Evolutionary conservation across 768 basidiomycete genomes (phyloP).

Genomic region (Thelephora aurantiotincta): DNA sequence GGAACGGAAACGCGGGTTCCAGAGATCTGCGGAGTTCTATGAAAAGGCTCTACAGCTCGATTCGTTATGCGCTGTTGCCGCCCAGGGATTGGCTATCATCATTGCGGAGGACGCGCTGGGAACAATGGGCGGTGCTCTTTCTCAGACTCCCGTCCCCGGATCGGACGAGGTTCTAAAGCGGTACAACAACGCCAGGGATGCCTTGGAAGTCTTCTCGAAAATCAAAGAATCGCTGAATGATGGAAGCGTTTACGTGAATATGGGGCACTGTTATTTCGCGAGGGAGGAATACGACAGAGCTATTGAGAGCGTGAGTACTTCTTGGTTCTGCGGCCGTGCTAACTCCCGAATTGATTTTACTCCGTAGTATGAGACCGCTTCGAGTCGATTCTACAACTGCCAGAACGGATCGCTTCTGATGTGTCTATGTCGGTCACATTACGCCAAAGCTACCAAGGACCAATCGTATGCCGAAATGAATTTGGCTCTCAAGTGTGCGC

Average conservation of each 20-base stretch:
- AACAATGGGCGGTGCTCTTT: constrained; percentile 37
- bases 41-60: constrained; percentile 83
- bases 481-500: constrained; percentile 72
- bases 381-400: constrained; percentile 57
- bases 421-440: constrained; percentile 88
- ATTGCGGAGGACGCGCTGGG: constrained; percentile 87
- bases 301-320: constrained; percentile 72
- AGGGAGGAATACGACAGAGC: constrained; percentile 92
- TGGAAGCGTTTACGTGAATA: constrained; percentile 87
- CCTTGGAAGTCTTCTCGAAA: constrained; percentile 80
- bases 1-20: constrained; percentile 67
- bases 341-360: background rate
- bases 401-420: constrained; percentile 66
- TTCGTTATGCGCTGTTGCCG: constrained; percentile 80
- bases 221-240: constrained; percentile 75
- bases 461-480: constrained; percentile 72
- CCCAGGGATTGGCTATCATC: constrained; percentile 89
- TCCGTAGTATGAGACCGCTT: constrained; percentile 82
- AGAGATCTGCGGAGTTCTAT: constrained; percentile 79
- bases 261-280: constrained; percentile 90
- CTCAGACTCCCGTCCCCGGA: constrained; percentile 24
- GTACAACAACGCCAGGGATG: constrained; percentile 68
- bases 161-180: constrained; percentile 53
- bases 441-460: constrained; percentile 85
- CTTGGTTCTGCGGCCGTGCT: background rate